Evolutionary conservation across 768 basidiomycete species (phyloP), one percentile per base, ranked within the genome.

Genomic region (Pholiota conissans): DNA sequence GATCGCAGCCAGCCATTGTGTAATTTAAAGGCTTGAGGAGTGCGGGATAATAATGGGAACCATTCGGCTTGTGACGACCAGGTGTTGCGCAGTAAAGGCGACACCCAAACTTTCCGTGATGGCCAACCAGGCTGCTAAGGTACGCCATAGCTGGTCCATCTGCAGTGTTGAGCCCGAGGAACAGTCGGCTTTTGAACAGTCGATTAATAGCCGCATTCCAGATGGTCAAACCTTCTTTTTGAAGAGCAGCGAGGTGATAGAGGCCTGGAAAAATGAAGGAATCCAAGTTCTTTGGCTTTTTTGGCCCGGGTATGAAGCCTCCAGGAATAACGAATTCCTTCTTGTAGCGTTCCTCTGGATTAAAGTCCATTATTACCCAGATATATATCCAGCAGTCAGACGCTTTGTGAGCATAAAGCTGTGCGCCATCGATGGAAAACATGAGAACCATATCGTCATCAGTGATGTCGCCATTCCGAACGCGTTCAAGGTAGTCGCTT

Each of bases 391-490:
- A 70, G 52, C 67, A 67, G 58, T 73, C 69, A n/a, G n/a, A n/a
- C n/a, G n/a, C n/a, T n/a, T n/a, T n/a, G n/a, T n/a, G n/a, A n/a
- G n/a, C n/a, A n/a, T 77, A 77, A 2, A 81, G 69, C 56, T 81
- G 78, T 0, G 73, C 71, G 0, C 78, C 75, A 50, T 81, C 73
- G 7, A 77, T 61, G 0, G 75, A 79, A 0, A 73, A 55, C 55
- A 76, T 65, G 1, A 79, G 59, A 5, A 76, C 49, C 0, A 70
- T 69, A 35, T 79, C 72, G 49, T 65, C 58, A 1, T 45, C 30
- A 1, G 46, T 58, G 14, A 76, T 71, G 10, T 52, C 55, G 2
- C 45, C 60, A n/a, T 32, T 24, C 1, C 29, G 20, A 16, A 63
- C 39, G 5, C 59, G 55, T 1, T 64, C 42, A 3, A 74, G 49